These are phyloP conservation scores for Biscogniauxia mediterranea DNA, from an alignment of 2,329 filamentous ascomycete genomes.

Conservation along the genomic window DNA sequence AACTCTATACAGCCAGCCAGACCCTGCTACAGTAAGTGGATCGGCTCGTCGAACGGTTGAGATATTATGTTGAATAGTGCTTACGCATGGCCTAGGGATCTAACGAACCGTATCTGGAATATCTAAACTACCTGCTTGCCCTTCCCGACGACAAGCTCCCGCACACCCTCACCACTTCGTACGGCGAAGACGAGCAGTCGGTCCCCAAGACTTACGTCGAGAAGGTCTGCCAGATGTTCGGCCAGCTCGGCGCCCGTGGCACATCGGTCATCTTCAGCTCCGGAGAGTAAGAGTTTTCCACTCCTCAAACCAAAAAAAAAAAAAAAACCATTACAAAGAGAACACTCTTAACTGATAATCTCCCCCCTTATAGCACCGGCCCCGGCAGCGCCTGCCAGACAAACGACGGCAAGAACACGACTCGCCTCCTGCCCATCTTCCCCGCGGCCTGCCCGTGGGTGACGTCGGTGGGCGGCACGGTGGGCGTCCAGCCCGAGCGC, in stretches of 20 bases:
- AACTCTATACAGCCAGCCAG: conserved; percentile 19
- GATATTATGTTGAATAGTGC: background rate
- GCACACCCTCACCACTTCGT: conserved; percentile 26
- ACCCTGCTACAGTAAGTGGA: conserved; percentile 16
- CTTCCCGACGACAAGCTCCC: conserved; percentile 26
- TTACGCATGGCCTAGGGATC: conserved; percentile 4
- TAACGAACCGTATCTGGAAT: conserved; percentile 30
- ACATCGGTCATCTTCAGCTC: conserved; percentile 30
- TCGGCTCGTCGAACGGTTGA: background rate
- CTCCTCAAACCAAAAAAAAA: background rate
- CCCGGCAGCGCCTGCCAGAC: conserved; percentile 43
- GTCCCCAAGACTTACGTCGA: conserved; percentile 25
- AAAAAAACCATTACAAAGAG: background rate
- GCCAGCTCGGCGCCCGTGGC: conserved; percentile 27
- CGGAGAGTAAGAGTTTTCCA: conserved; percentile 23
- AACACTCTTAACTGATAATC: conserved; percentile 3
- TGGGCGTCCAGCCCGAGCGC: conserved; percentile 46
- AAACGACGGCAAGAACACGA: conserved; percentile 54
- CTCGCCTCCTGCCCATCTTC: conserved; percentile 52
- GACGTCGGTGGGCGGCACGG: conserved; percentile 59
- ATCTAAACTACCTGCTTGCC: conserved; percentile 26
- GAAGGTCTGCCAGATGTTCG: conserved; percentile 29
- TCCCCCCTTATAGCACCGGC: conserved; percentile 18
- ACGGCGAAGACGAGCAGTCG: conserved; percentile 28
- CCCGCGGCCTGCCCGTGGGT: conserved; percentile 57